Base-by-base conservation (phyloP, 1,139 yeast genomes). In the Geotrichum phurueaensis region DNA sequence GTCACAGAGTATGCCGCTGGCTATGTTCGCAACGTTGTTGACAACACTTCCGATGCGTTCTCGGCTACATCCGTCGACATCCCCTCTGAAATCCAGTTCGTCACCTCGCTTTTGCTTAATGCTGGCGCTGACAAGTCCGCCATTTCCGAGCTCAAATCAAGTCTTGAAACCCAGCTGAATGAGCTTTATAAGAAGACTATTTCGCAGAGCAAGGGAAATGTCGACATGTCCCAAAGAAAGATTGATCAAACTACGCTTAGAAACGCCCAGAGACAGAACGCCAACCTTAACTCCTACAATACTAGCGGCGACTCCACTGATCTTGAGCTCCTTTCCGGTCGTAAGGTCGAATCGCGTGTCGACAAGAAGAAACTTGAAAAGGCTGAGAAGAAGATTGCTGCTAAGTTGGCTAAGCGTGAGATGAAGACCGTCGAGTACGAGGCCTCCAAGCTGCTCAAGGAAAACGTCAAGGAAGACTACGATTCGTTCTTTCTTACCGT, bases 321-420 rank as follows among this genome's bases (percentile, higher is more conserved):
- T 71, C 86, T 94, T 67, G 97, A 92, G 54, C 73, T 76, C 65
- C 95, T 92, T 66, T 81, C 96, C 0, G 97, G 97, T 57, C 83
- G 97, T 75, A 86, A 87, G 69, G 87, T 91, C 78, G 98, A 94
- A 73, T 86, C 95, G 61, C 84, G 96, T 71, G 99, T 94, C 56
- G 99, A 94, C 74, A 88, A 87, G 79, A 92, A 91, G 84, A 94
- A 94, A 75, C 83, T 94, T 72, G 97, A 92, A 72, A 94, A 94
- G 76, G 99, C 97, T 63, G 99, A 94, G 78, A 84, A 92, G 71
- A 94, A 94, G 79, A 92, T 94, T 73, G 97, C 97, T 48, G 91
- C 94, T 71, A 94, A 94, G 76, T 92, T 92, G 66, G 97, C 97
- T 54, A 92, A 94, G 78, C 85, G 86, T 71, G 96, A 90, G 68